Conservation (phyloP, 2,329 filamentous ascomycete species). For the Salinomyces thailandicus region DNA sequence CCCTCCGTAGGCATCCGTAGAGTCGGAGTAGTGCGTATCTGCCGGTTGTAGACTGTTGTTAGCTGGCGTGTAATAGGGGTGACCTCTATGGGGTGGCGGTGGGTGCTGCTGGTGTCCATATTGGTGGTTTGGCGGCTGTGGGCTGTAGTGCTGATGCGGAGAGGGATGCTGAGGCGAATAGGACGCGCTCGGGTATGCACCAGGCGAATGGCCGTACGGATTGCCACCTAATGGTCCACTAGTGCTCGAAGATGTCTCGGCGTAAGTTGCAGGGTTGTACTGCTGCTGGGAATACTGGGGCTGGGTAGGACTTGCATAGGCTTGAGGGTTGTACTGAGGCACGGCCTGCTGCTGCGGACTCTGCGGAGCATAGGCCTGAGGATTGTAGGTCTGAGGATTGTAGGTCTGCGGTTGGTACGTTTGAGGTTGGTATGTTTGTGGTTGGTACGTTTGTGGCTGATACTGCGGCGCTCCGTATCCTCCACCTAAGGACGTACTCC, state of each 20-base stretch:
- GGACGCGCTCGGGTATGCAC: conserved; percentile 9
- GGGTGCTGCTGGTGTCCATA: conserved; percentile 7
- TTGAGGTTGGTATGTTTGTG: conserved; percentile 48
- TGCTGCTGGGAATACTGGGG: conserved; percentile 29
- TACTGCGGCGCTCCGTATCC: conserved; percentile 23
- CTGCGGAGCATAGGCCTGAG: conserved; percentile 47
- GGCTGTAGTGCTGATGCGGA: conserved; percentile 14
- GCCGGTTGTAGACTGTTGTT: conserved; percentile 10
- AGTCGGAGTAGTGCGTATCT: conserved; percentile 14
- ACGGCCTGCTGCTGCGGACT: conserved; percentile 37
- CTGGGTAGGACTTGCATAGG: conserved; percentile 38
- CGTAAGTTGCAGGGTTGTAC: conserved; percentile 15
- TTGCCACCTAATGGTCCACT: conserved; percentile 17
- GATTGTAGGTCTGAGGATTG: conserved; percentile 45
- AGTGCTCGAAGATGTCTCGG: conserved; percentile 13
- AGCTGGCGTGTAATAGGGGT: conserved; percentile 11
- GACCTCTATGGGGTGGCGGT: conserved; percentile 15
- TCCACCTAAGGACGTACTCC: conserved; percentile 4
- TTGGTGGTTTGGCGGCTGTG: conserved; percentile 14
- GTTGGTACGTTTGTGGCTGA: conserved; percentile 43
- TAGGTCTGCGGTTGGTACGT: conserved; percentile 28
- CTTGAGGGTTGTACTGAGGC: conserved; percentile 61
- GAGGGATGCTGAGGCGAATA: conserved; percentile 13
- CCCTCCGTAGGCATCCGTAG: conserved; percentile 11
- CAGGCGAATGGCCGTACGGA: conserved; percentile 19